Evolutionary conservation across 106 monocot genomes (phyloP), one percentile per base, ranked within the genome.

Genomic region (Chionographis japonica): DNA sequence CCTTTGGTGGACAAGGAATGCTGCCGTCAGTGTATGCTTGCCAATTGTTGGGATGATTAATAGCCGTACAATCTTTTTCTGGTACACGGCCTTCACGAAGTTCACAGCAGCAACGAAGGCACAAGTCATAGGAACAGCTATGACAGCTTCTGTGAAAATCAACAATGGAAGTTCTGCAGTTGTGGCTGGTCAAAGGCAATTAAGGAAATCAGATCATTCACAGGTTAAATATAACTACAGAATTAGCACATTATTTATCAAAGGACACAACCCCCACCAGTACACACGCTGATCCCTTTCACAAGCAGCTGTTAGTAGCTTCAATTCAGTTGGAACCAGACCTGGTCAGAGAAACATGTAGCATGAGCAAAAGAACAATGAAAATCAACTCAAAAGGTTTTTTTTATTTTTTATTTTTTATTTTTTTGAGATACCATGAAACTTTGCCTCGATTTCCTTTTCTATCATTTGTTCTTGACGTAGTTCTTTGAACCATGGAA

Each of bases 1-100:
- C 35, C 19, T 37, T 60, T 9, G 60, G 60, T 8, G 60, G 60
- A 60, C 60, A 60, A 60, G 60, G 60, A 37, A 60, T 60, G 9
- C 60, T 60, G 11, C 60, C 60, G 18, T 60, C 60, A 36, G 8
- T 36, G 35, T 60, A 20, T 16, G 60, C 36, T 37, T 60, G 18
- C 60, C 60, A 60, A 3, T 37, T 19, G 7, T 16, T 8, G 4
- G 12, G 2, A 37, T 20, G 60, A 60, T 12, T 2, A 36, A 12
- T 16, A 35, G 16, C 9, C 27, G 18, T 11, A 7, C 27, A 16
- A 60, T 37, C 27, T 5, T 12, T 17, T 11, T 7, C 60, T 8
- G 60, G 60, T 60, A 17, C 19, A 19, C 60, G 18, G 18, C 60
- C 60, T 35, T 36, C 35, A 60, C 60, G 60, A 60, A 60, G 56